These are phyloP conservation scores for Colletotrichum ledebouriae DNA, from an alignment of 2,329 filamentous ascomycete species.

Conservation along the genomic window DNA sequence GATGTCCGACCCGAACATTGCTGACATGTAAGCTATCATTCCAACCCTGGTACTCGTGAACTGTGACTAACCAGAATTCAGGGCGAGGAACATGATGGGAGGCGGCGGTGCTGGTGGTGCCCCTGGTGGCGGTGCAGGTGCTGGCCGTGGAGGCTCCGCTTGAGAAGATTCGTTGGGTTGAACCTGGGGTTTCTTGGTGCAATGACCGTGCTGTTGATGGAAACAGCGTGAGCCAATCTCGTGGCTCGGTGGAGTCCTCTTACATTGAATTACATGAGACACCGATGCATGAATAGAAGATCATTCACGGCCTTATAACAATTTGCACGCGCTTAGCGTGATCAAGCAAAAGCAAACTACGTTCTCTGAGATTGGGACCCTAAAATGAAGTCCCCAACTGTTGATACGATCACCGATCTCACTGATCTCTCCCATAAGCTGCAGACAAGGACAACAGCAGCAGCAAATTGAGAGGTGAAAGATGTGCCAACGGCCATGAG, in stretches of 20 bases:
- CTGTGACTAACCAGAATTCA: conserved; percentile 43
- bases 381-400: too few species aligned
- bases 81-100: conserved; percentile 64
- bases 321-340: background rate
- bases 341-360: too few species aligned
- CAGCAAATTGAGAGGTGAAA: too few species aligned
- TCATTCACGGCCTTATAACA: conserved; percentile 3
- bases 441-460: too few species aligned
- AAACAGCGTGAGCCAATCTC: background rate
- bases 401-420: too few species aligned
- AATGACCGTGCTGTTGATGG: background rate
- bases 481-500: too few species aligned
- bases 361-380: too few species aligned
- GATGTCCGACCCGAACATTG: conserved; percentile 93
- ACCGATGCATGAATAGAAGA: conserved; percentile 29
- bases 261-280: conserved; percentile 22
- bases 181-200: background rate
- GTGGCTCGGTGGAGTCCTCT: background rate
- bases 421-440: too few species aligned
- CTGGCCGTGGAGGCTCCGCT: conserved; percentile 43
- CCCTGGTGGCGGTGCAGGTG: conserved; percentile 47
- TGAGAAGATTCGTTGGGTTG: background rate
- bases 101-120: conserved; percentile 46
- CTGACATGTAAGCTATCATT: conserved; percentile 82
- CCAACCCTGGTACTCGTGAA: background rate